phyloP scores from a whole-genome alignment of 495 filamentous ascomycete species.

The Annulohypoxylon moriforme region DNA sequence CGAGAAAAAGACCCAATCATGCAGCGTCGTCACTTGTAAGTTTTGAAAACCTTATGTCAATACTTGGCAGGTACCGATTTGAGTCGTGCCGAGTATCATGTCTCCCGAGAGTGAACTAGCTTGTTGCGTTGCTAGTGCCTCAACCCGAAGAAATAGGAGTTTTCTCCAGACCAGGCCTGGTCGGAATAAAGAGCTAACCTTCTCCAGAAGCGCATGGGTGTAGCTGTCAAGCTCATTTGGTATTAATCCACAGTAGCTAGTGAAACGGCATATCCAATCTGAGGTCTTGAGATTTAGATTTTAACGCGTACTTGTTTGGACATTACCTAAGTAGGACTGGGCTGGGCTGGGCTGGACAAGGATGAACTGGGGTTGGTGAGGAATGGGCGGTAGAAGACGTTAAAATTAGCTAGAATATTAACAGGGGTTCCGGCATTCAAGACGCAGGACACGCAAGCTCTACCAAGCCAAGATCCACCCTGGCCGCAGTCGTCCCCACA shows the following conservation, averaged over 20 bases:
- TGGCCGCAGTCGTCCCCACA: constrained; percentile 5
- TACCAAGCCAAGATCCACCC: constrained; percentile 7
- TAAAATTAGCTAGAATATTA: constrained; percentile 9
- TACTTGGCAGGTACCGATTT: background rate
- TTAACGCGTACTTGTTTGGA: background rate
- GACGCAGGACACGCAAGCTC: constrained; percentile 17
- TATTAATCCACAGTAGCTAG: background rate
- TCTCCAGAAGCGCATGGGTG: background rate
- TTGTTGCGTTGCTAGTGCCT: background rate
- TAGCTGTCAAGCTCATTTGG: constrained; percentile 7
- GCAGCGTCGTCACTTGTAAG: background rate
- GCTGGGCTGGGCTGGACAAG: background rate
- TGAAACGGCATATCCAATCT: background rate
- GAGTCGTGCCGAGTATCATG: background rate
- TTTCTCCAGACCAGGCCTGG: background rate
- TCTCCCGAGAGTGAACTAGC: background rate
- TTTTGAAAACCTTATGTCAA: background rate
- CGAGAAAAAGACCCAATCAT: background rate
- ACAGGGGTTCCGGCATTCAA: constrained; percentile 5
- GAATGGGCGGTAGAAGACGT: constrained; percentile 10
- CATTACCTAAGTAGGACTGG: background rate
- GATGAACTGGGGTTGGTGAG: background rate
- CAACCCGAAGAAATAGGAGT: background rate
- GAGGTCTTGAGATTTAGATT: background rate
- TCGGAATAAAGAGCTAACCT: background rate